These are phyloP conservation scores for Nannochloropsis granulata DNA, from an alignment of 108 stramenopile species.

Conservation along the genomic window DNA sequence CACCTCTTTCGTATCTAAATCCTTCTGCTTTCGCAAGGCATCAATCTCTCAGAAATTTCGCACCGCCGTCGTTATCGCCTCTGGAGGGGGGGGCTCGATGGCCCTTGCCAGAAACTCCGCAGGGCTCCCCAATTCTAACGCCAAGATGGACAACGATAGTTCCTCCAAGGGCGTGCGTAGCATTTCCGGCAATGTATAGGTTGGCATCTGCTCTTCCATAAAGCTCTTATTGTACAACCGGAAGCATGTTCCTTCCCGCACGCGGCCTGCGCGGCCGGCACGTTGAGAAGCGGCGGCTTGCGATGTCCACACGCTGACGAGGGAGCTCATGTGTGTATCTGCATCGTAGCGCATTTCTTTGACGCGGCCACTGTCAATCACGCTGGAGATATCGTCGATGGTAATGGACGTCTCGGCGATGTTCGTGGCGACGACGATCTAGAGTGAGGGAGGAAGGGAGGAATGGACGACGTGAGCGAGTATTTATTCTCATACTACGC, in stretches of 20 bases:
- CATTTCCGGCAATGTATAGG: conserved; percentile 64
- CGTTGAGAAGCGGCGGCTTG: conserved; percentile 62
- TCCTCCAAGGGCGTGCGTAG: conserved; percentile 73
- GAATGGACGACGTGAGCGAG: not conserved
- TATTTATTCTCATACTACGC: not conserved
- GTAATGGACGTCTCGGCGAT: conserved; percentile 89
- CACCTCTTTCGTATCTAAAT: not conserved
- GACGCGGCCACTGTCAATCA: conserved; percentile 42
- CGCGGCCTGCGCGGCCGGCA: conserved; percentile 84
- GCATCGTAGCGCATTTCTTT: conserved; percentile 39
- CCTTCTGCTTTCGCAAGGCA: conserved; percentile 1
- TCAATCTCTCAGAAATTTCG: conserved; percentile 26
- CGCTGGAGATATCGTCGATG: conserved; percentile 85
- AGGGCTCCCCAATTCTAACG: conserved; percentile 37
- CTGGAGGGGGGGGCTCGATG: conserved; percentile 70
- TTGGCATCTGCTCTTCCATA: conserved; percentile 33
- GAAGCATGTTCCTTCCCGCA: conserved; percentile 66
- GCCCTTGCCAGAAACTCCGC: conserved; percentile 61
- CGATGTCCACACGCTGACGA: conserved; percentile 36
- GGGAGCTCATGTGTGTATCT: conserved; percentile 49
- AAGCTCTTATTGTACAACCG: conserved; percentile 51
- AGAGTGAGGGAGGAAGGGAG: conserved; percentile 27
- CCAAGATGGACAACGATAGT: conserved; percentile 50
- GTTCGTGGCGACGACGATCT: conserved; percentile 74
- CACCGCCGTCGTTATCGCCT: conserved; percentile 22